These are phyloP conservation scores for Aspergillus funiculosus DNA, from an alignment of 495 filamentous ascomycete species.

Conservation along the genomic window DNA sequence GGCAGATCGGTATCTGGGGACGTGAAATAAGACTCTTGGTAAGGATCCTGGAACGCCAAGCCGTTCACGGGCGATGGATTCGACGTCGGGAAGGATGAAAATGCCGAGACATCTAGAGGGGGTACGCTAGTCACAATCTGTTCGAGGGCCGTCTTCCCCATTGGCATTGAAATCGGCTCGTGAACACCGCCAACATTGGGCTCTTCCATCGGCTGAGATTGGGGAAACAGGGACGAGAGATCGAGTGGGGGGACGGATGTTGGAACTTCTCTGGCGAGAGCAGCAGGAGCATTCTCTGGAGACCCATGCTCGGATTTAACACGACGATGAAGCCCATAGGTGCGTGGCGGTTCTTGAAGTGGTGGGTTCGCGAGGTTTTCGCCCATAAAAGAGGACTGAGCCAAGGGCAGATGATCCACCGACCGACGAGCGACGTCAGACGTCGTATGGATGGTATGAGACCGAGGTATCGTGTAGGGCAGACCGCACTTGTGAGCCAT, in stretches of 20 bases:
- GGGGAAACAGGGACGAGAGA: slow-evolving; percentile 53
- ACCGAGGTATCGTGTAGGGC: slow-evolving; percentile 74
- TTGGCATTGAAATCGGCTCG: slow-evolving; percentile 23
- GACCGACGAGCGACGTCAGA: slow-evolving; percentile 57
- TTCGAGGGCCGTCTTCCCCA: slow-evolving; percentile 34
- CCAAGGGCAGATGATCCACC: slow-evolving; percentile 59
- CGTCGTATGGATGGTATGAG: slow-evolving; percentile 61
- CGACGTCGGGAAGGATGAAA: slow-evolving; percentile 32
- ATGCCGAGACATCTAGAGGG: slow-evolving; percentile 36
- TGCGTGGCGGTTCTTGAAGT: slow-evolving; percentile 27
- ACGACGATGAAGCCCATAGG: slow-evolving; percentile 48
- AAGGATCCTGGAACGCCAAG: slow-evolving; percentile 41
- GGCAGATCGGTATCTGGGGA: slow-evolving; percentile 59
- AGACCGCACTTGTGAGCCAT: slow-evolving; percentile 73
- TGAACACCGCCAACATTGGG: slow-evolving; percentile 16
- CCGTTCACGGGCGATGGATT: slow-evolving; percentile 36
- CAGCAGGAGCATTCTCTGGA: slow-evolving; percentile 51
- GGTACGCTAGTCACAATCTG: slow-evolving; percentile 37
- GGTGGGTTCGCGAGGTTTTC: slow-evolving; percentile 33
- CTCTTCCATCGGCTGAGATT: slow-evolving; percentile 38
- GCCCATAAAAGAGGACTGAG: slow-evolving; percentile 37
- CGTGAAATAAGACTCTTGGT: slow-evolving; percentile 38
- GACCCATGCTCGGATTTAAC: slow-evolving; percentile 69
- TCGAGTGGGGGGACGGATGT: slow-evolving; percentile 62
- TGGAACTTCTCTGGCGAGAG: slow-evolving; percentile 54